phyloP scores from a whole-genome alignment of 345 rosid species.

The Salix brachista region DNA sequence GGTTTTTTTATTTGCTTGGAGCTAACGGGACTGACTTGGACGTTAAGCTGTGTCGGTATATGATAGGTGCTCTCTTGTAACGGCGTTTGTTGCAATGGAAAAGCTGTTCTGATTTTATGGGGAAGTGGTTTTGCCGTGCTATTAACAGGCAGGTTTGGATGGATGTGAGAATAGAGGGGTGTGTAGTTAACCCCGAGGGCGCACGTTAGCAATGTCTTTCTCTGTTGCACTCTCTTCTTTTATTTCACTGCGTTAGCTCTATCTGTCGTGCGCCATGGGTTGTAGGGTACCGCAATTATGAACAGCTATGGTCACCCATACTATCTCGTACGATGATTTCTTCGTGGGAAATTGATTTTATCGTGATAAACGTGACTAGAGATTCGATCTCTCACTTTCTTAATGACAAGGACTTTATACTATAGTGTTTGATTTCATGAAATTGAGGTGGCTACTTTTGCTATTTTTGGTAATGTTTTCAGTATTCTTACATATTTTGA shows the following conservation, averaged over 20 bases:
- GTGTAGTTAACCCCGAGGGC: not conserved
- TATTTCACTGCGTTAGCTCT: not conserved
- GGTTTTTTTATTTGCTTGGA: slow-evolving; percentile 3
- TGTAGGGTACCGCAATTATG: slow-evolving; percentile 4
- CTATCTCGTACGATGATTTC: not conserved
- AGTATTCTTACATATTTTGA: not conserved
- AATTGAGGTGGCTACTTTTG: not conserved
- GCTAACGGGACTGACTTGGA: slow-evolving; percentile 40
- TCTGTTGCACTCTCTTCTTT: not conserved
- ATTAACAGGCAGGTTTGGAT: slow-evolving; percentile 65
- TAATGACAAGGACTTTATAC: not conserved
- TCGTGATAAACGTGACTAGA: not conserved
- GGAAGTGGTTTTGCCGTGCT: slow-evolving; percentile 70
- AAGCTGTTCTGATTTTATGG: slow-evolving; percentile 60
- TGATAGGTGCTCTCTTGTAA: slow-evolving; percentile 24
- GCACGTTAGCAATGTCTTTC: not conserved
- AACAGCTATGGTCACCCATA: not conserved
- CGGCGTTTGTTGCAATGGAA: slow-evolving; percentile 45
- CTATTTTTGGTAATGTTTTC: not conserved
- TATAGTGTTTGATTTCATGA: not conserved
- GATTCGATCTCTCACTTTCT: not conserved
- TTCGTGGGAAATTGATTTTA: not conserved
- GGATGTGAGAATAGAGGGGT: slow-evolving; percentile 19
- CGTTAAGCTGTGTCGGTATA: not conserved
- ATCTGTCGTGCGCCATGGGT: slow-evolving; percentile 10